Evolutionary conservation across 305 asterid species (phyloP).

Genomic region (Solanum hybrid): DNA sequence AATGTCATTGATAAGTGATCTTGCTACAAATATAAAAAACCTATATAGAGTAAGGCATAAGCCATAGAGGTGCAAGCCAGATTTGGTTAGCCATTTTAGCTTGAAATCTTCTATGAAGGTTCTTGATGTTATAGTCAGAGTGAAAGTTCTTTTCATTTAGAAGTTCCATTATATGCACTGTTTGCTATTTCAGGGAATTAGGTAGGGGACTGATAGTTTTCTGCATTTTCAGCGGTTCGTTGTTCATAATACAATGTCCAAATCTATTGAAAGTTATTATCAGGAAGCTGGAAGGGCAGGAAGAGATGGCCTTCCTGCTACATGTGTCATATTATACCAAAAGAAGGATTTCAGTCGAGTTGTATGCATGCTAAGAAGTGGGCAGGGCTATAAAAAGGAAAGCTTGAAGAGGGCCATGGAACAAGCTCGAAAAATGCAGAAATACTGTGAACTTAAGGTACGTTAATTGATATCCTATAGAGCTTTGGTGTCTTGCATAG

Average conservation of each 20-base stretch:
- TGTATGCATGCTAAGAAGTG: conserved; percentile 89
- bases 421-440: conserved; percentile 86
- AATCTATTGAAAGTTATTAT: conserved; percentile 93
- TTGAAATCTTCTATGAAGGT: neutral
- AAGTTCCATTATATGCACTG: neutral
- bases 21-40: neutral
- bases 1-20: neutral
- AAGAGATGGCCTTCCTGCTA: conserved; percentile 59
- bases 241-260: conserved; percentile 85
- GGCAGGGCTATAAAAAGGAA: conserved; percentile 45
- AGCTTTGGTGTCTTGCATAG: neutral
- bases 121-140: neutral
- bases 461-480: neutral
- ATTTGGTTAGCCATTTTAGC: neutral
- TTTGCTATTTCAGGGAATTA: neutral
- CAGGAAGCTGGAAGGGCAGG: conserved; percentile 99
- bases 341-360: conserved; percentile 91
- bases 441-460: conserved; percentile 83
- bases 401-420: conserved; percentile 82
- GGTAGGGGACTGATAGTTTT: neutral
- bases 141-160: neutral
- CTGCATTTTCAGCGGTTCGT: conserved; percentile 68
- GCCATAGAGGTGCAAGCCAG: neutral
- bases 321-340: conserved; percentile 69
- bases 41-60: neutral